These are phyloP conservation scores for Amanita exitialis DNA, from an alignment of 768 basidiomycete genomes.

Conservation along the genomic window DNA sequence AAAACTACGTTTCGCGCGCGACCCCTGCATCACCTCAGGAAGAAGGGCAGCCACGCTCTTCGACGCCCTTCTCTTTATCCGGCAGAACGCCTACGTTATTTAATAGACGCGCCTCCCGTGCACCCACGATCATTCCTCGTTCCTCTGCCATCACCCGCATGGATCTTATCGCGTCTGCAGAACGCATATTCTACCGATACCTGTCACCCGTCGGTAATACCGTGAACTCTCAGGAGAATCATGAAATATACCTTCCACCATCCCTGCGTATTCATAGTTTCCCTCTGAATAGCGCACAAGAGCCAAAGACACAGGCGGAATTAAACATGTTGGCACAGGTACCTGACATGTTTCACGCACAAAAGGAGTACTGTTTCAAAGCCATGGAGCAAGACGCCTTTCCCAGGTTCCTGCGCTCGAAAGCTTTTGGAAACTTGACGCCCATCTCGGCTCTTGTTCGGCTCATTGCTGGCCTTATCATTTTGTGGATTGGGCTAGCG, in stretches of 20 bases:
- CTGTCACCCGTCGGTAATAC: conserved; percentile 74
- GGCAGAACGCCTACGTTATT: conserved; percentile 72
- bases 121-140: conserved; percentile 91
- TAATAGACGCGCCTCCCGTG: conserved; percentile 73
- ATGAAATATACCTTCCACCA: conserved; percentile 96
- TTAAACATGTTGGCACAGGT: conserved; percentile 74
- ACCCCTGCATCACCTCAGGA: conserved; percentile 41
- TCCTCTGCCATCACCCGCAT: conserved; percentile 82
- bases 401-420: conserved; percentile 88
- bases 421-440: conserved; percentile 97
- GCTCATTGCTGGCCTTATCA: conserved; percentile 74
- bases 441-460: conserved; percentile 83
- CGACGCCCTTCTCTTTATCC: conserved; percentile 72
- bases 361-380: conserved; percentile 95
- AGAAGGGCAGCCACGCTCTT: conserved; percentile 40
- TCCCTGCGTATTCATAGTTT: conserved; percentile 87
- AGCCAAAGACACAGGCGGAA: conserved; percentile 64
- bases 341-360: conserved; percentile 94
- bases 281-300: conserved; percentile 66
- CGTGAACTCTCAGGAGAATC: conserved; percentile 77
- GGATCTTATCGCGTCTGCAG: conserved; percentile 88
- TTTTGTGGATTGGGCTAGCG: conserved; percentile 93
- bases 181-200: conserved; percentile 93
- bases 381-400: conserved; percentile 95
- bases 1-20: conserved; percentile 36